Conservation (phyloP, 148 eudicot genomes). For the Drosera capensis region DNA sequence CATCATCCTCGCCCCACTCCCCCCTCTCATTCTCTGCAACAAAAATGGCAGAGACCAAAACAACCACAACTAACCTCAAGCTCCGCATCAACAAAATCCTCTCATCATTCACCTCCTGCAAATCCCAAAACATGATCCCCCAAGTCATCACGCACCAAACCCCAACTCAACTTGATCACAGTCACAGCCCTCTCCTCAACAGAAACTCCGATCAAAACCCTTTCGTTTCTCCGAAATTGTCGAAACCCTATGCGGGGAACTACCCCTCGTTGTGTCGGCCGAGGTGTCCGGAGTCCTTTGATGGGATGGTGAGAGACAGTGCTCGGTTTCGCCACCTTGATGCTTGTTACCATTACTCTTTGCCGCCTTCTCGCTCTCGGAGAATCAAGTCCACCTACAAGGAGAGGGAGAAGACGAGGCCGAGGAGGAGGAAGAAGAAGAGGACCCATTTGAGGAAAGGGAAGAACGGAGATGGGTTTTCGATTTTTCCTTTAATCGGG, state of each 20-base stretch:
- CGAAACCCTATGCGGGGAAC: not conserved
- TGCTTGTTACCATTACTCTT: too few species aligned
- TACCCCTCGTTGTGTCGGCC: conserved; percentile 23
- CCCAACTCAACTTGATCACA: not conserved
- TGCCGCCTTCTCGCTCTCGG: too few species aligned
- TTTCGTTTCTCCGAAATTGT: not conserved
- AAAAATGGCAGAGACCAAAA: too few species aligned
- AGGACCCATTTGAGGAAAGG: conserved; percentile 5
- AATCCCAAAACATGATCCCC: conserved; percentile 5
- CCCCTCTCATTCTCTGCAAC: too few species aligned
- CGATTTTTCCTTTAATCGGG: conserved; percentile 6
- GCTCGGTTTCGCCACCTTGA: conserved; percentile 9
- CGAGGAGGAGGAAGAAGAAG: not conserved
- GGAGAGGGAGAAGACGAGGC: conserved; percentile 9
- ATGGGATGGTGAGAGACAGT: conserved; percentile 20
- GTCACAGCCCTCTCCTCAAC: not conserved
- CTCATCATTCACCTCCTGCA: conserved; percentile 7
- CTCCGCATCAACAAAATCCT: too few species aligned
- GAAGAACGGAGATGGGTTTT: conserved; percentile 2
- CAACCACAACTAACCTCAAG: too few species aligned
- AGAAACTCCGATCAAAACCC: conserved; percentile 2
- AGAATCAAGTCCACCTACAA: conserved; percentile 12
- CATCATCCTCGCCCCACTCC: too few species aligned
- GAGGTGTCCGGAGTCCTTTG: conserved; percentile 20
- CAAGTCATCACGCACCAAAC: conserved; percentile 6